Conservation (phyloP, 2,329 filamentous ascomycete genomes). For the Diaporthe caulivora region DNA sequence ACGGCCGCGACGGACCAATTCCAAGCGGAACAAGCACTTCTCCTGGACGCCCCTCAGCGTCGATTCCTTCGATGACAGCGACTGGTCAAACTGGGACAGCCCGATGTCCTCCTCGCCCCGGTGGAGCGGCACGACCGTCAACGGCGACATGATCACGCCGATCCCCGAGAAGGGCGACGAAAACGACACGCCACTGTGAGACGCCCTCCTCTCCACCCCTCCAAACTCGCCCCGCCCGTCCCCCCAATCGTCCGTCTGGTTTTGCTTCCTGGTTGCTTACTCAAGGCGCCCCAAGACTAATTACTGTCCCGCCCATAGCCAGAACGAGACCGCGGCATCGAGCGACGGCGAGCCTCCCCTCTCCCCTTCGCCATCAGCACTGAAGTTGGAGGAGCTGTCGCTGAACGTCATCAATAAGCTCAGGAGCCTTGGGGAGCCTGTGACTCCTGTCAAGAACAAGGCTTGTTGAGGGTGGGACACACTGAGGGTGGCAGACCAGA, state of each 20-base stretch:
- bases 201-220: slow-evolving; percentile 40
- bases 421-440: slow-evolving; percentile 74
- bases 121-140: slow-evolving; percentile 74
- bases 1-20: slow-evolving; percentile 35
- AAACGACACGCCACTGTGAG: slow-evolving; percentile 63
- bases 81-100: slow-evolving; percentile 75
- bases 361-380: slow-evolving; percentile 48
- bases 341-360: slow-evolving; percentile 45
- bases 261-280: slow-evolving; percentile 38
- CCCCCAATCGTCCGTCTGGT: not conserved
- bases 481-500: not conserved
- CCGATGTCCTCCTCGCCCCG: slow-evolving; percentile 63
- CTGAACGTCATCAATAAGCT: slow-evolving; percentile 80
- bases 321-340: slow-evolving; percentile 36
- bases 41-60: slow-evolving; percentile 71
- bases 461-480: slow-evolving; percentile 16
- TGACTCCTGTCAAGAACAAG: slow-evolving; percentile 39
- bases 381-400: slow-evolving; percentile 67
- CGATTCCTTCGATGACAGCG: slow-evolving; percentile 70
- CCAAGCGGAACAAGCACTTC: slow-evolving; percentile 64
- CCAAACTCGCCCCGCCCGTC: slow-evolving; percentile 9
- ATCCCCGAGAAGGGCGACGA: slow-evolving; percentile 62
- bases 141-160: slow-evolving; percentile 58
- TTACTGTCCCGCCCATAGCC: slow-evolving; percentile 39
- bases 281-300: slow-evolving; percentile 38